Base-by-base conservation (phyloP, 805 yeast genomes). In the Pichia membranifaciens region DNA sequence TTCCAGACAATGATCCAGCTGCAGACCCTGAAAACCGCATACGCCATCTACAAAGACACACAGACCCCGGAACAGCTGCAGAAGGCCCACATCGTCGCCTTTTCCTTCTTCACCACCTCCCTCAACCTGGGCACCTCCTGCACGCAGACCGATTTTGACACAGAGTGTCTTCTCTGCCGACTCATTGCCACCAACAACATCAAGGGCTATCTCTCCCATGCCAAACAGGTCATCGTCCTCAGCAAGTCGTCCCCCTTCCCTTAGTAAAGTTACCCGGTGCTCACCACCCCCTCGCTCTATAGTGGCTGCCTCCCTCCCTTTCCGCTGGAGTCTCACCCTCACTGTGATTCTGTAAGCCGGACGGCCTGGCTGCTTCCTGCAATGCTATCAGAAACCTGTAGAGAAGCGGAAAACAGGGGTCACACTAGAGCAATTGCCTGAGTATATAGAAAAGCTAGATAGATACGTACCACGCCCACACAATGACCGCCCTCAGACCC, bases 131-230 rank as follows among this genome's bases (percentile, higher is more conserved):
- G 13, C 15, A 8, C n/a, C 12, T 29, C 32, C 21, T 5, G 5
- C 20, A 10, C 13, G 5, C 20, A 5, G 17, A 15, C n/a, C 18
- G 38, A 35, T 16, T 13, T 10, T n/a, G 38, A 31, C 6, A 18
- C 49, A 5, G 49, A 46, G 17, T 41, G 41, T 22, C 36, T 33
- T 17, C 36, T 46, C 1, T 41, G 45, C 25, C 31, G 39, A 10
- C 20, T 46, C 10, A 32, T 46, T 5, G 44, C 49, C 15, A 32
- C 33, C 7, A 13, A 16, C 3, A n/a, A 36, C 13, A 41, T 46
- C 16, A 41, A 41, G n/a, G 49, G 49, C 18, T 46, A 46, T 18
- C 17, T 46, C 9, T 41, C 45, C 1, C 49, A 46, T 31, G 22
- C 45, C n/a, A 38, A 37, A 1, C 44, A 46, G 22, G 45, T 41